These are phyloP conservation scores for Pharus latifolius DNA, from an alignment of 176 grass and related monocot genomes.

Conservation along the genomic window DNA sequence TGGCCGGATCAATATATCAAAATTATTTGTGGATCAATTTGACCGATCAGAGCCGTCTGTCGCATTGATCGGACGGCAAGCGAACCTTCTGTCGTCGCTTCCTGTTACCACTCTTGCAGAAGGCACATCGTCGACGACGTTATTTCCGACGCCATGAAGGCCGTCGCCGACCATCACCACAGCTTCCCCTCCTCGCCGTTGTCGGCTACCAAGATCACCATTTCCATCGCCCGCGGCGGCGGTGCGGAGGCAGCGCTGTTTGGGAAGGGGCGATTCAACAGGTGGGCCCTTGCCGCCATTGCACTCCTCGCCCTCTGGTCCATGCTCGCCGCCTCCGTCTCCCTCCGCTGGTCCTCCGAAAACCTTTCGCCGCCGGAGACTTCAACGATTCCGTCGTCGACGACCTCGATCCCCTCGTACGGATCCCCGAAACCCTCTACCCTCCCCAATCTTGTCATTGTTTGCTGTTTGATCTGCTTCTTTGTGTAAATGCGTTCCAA, in stretches of 20 bases:
- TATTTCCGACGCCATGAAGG: too few species aligned
- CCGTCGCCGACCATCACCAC: constrained; percentile 10
- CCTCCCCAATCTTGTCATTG: not conserved
- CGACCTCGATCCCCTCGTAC: constrained; percentile 28
- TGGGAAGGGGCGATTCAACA: constrained; percentile 52
- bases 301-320: constrained; percentile 73
- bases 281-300: constrained; percentile 63
- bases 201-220: constrained; percentile 33
- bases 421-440: not conserved
- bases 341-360: constrained; percentile 45
- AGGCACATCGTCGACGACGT: too few species aligned
- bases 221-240: not conserved
- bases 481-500: not conserved
- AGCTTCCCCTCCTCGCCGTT: constrained; percentile 5
- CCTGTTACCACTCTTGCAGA: too few species aligned
- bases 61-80: too few species aligned
- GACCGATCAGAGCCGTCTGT: too few species aligned
- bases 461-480: not conserved
- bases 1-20: too few species aligned
- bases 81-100: too few species aligned
- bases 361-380: constrained; percentile 9
- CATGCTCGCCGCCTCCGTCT: constrained; percentile 70
- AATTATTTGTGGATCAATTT: too few species aligned
- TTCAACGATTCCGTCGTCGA: constrained; percentile 1
- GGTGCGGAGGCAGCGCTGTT: constrained; percentile 10